Base-by-base conservation (phyloP, 1,139 yeast species). In the Lodderomyces jiufengensis region DNA sequence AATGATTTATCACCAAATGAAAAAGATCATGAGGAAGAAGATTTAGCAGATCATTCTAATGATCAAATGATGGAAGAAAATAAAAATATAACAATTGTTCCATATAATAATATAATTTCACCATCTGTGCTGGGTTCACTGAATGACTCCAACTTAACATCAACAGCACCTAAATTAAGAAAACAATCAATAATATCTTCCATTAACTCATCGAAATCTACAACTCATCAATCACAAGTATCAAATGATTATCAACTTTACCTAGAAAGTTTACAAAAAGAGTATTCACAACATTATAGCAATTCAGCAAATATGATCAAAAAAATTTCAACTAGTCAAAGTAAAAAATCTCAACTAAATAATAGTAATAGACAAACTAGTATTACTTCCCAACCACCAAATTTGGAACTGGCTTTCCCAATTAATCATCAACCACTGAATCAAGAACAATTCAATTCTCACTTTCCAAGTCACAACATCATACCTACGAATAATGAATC, bases 191-290 rank as follows among this genome's bases (percentile, higher is more conserved):
- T 10, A 6, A 32, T 25, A 22, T 25, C 42, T 34, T 37, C 29
- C 35, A 40, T 24, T 36, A 42, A 20, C 37, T 50, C 27, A 45
- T 55, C 13, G 42, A 54, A 6, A 36, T 49, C 13, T 53, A 41
- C 13, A 36, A 31, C 29, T 5, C 4, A 10, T 10, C 15, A 31
- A 11, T 42, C 46, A 5, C 38, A 28, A 20, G 28, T 32, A 9
- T 42, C 46, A 9, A 44, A 44, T 34, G 49, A 54, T 36, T 52
- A 51, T 33, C 55, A 53, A 27, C 42, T 41, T 16, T 53, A 52
- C 33, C 37, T 53, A 20, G 54, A 50, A 8, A 45, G 47, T 9
- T 39, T 53, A 23, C 37, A 44, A 24, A 34, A 42, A 14, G 43
- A 46, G 18, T 41, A 45, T 30, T 42, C 48, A 8, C 49, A 49